Evolutionary conservation across 306 rosid species (phyloP), one percentile per base, ranked within the genome.

Genomic region (Pterocarpus santalinus): DNA sequence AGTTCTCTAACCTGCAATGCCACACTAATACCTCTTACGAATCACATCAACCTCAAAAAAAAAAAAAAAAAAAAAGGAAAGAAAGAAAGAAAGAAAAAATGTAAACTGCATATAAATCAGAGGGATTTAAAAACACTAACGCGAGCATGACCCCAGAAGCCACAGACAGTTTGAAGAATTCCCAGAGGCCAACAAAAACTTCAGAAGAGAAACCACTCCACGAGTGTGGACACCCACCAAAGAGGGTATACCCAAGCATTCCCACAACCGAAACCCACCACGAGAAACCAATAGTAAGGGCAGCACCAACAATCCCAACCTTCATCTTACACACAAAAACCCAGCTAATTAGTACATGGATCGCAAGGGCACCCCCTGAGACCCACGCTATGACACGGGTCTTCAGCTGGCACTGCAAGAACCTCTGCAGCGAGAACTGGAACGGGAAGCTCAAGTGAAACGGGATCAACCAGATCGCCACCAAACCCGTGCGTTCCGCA

Each of bases 101-200:
- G 28, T 4, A 15, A 76, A 34, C 15, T 4, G 9, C 1, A 28
- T 43, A 71, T 1, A 55, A 77, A 61, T 9, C 10, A 58, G 46
- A 43, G 55, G 33, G 6, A 3, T 47, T 2, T 4, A 81, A 58
- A 69, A 66, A 28, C 16, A 83, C 94, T 69, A 81, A 89, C 95
- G 83, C 72, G 66, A 92, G 90, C 92, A 88, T 92, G 73, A 85
- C 57, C 46, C 95, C 97, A 80, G 94, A 92, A 85, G 95, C 94
- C 49, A 82, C 33, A 69, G 94, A 82, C 41, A 92, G 91, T 79
- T 88, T 89, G 65, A 89, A 85, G 73, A 90, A 89, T 33, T 92
- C 88, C 95, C 92, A 92, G 2, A 92, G 87, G 13, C 90, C 94
- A 62, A 71, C 86, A 78, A 90, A 92, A 72, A 92, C 92, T 69